A percentile compares a stretch with the other conserved stretches of the same genome.
Conservation (phyloP, 768 basidiomycete genomes). For the Kwoniella europaea region DNA sequence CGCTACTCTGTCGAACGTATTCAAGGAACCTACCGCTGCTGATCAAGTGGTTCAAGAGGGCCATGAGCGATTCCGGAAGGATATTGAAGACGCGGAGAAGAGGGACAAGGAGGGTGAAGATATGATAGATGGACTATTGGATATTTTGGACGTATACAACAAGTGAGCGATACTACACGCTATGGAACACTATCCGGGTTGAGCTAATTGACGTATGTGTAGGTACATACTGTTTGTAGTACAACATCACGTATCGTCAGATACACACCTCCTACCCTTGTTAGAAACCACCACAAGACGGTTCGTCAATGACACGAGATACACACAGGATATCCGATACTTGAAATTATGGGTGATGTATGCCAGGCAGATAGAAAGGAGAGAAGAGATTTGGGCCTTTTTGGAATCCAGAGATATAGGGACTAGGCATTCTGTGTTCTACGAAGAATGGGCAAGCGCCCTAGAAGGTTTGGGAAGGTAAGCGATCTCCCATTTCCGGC, state of each 20-base stretch:
- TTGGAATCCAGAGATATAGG: slow-evolving; percentile 90
- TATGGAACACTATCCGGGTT: background rate
- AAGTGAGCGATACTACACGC: slow-evolving; percentile 60
- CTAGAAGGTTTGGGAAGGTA: slow-evolving; percentile 80
- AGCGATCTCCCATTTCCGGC: slow-evolving; percentile 52
- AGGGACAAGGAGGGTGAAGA: slow-evolving; percentile 59
- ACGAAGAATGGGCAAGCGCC: slow-evolving; percentile 85
- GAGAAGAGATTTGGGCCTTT: slow-evolving; percentile 80
- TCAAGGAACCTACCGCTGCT: slow-evolving; percentile 68
- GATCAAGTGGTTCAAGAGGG: slow-evolving; percentile 61
- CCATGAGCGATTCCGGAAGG: slow-evolving; percentile 55
- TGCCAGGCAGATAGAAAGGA: slow-evolving; percentile 75
- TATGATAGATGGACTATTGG: slow-evolving; percentile 70
- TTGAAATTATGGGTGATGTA: slow-evolving; percentile 90
- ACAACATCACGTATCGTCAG: slow-evolving; percentile 78
- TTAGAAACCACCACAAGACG: slow-evolving; percentile 80
- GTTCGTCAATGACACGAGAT: slow-evolving; percentile 81
- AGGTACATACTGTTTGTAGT: slow-evolving; percentile 81
- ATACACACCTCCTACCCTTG: slow-evolving; percentile 74
- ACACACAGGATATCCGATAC: slow-evolving; percentile 81
- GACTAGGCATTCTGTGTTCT: slow-evolving; percentile 74
- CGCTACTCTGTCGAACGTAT: slow-evolving; percentile 59
- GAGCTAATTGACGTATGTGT: background rate
- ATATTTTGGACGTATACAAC: slow-evolving; percentile 82
- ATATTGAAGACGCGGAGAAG: slow-evolving; percentile 58